Evolutionary conservation across 75 land plant species (phyloP), one percentile per base, ranked within the genome.

Genomic region (Adiantum capillusveneris): DNA sequence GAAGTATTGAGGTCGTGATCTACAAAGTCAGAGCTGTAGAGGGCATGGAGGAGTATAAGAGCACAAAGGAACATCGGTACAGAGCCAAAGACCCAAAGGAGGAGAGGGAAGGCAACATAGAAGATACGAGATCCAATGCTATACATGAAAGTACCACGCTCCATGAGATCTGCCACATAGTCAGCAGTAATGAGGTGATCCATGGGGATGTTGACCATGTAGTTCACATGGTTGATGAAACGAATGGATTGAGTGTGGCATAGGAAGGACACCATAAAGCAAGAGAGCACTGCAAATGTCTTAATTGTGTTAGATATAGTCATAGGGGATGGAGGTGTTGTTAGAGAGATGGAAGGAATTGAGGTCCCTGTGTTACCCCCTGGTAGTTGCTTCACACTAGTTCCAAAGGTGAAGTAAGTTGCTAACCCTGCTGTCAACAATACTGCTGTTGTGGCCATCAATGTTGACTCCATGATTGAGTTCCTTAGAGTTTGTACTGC

Each of bases 51-150:
- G 56, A 88, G 53, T 2, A 72, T 44, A 0, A 68, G 46, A 24
- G 80, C 80, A 55, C 79, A 78, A 50, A 83, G 31, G 54, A 88
- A 77, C 9, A 81, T 86, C 20, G 87, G 57, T 0, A 92, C 75
- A 0, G 97, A 86, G 5, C 97, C 95, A 63, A 88, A 84, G 1
- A 88, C 71, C 97, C 97, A 92, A 0, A 92, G 76, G 65, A 92
- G 45, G 56, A 92, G 55, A 2, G 97, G 97, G 11, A 92, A 70
- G 0, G 82, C 84, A 3, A 79, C 53, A 57, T 85, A 85, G 81
- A 84, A 92, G 13, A 80, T 27, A 30, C 97, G 50, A 56, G 87
- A 89, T 26, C 97, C 97, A 7, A 81, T 53, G 5, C 77, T 73
- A 75, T 76, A 83, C 29, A 92, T 68, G 17, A 68, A 36, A 51